Percentiles rank a stretch among this genome's conserved stretches.
Evolutionary conservation across 106 monocot genomes (phyloP).

Genomic region (Apostasia shenzhenica): DNA sequence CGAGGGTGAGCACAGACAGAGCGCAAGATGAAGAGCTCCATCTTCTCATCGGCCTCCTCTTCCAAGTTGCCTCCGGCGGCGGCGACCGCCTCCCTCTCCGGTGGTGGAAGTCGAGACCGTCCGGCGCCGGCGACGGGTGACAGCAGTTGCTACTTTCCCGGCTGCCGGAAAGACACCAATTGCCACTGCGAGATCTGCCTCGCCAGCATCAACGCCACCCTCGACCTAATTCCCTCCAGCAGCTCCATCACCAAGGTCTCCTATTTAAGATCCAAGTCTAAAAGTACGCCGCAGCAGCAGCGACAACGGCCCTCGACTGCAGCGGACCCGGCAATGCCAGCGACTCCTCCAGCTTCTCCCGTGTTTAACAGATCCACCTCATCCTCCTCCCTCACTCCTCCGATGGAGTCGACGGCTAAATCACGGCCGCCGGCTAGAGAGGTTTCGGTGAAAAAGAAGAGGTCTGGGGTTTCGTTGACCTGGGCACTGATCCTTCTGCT

Average conservation of each 20-base stretch:
- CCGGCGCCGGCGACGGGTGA: constrained; percentile 4
- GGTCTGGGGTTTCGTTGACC: background rate
- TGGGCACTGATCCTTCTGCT: constrained; percentile 14
- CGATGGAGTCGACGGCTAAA: constrained; percentile 32
- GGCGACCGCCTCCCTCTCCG: background rate
- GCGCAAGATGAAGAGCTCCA: constrained; percentile 1
- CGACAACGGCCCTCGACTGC: background rate
- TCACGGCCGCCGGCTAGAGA: constrained; percentile 18
- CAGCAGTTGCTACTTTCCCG: constrained; percentile 60
- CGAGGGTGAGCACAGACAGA: background rate
- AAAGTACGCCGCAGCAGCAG: background rate
- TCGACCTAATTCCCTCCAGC: constrained; percentile 54
- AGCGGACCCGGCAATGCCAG: background rate
- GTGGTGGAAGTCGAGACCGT: background rate
- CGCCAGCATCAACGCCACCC: constrained; percentile 80
- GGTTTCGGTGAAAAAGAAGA: constrained; percentile 6
- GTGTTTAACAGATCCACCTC: constrained; percentile 1
- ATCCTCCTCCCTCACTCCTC: constrained; percentile 11
- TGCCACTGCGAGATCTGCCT: constrained; percentile 87
- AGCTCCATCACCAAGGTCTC: constrained; percentile 18
- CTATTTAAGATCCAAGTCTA: background rate
- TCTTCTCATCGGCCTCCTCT: constrained; percentile 12
- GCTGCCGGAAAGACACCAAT: constrained; percentile 77
- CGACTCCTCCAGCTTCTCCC: constrained; percentile 10
- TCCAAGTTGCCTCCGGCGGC: background rate